Base-by-base conservation (phyloP, 139 green algal species). In the Closterium sp. region DNA sequence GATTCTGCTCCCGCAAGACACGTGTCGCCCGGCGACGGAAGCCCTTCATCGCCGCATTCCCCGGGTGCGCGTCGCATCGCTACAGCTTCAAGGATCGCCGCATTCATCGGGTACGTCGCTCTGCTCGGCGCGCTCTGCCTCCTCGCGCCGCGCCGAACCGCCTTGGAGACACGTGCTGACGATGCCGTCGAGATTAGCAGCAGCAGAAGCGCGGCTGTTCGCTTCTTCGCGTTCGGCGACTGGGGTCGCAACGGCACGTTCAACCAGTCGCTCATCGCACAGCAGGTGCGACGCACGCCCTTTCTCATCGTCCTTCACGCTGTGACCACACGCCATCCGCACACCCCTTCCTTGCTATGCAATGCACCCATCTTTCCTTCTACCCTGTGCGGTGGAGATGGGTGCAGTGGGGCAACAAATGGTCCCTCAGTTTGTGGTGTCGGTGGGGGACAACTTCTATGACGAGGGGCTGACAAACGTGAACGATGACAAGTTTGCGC, bases 401-500 rank as follows among this genome's bases (percentile, higher is more conserved):
- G 90, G 90, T n/a, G 21, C 21, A n/a, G 70, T 91, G 22, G 90
- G 84, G 85, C 2, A 70, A 9, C n/a, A 31, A 30, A 29, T 50
- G 85, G 70, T 2, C 2, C n/a, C 34, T 4, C 62, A 92, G 34
- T 93, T 94, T 38, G 38, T 93, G 19, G 30, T 94, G 27, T 94
- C 92, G 5, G 29, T 70, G 21, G 92, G 92, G 19, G 92, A 94
- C 89, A 94, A 94, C 79, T 94, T 94, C 86, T 94, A 94, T 31
- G 30, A 92, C 73, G 27, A 31, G 22, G 92, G 92, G 21, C 86
- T 94, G 10, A 85, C 31, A 2, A 3, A 86, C 31, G 88, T 32
- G 27, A 34, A 93, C 70, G 88, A 93, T 38, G 32, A n/a, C 28
- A 2, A 85, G 42, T 94, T 94, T 9, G 86, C 70, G 45, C 28